Evolutionary conservation across 2,329 filamentous ascomycete species (phyloP).

Genomic region (Cladophialophora psammophila): DNA sequence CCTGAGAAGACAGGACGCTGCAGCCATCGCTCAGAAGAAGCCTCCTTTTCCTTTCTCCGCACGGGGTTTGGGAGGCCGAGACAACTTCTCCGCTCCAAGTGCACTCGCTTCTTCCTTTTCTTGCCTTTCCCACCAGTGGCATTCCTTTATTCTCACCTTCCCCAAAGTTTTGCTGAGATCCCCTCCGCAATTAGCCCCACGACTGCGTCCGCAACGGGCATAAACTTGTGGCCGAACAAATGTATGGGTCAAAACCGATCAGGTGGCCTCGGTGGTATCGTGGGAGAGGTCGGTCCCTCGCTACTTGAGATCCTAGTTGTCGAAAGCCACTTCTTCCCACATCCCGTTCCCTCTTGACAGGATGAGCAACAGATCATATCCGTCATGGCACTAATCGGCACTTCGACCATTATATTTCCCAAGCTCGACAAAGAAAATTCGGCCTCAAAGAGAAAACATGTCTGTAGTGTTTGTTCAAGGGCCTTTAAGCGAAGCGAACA

Average conservation of each 20-base stretch:
- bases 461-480: conserved; percentile 43
- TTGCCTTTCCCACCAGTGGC: background rate
- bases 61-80: background rate
- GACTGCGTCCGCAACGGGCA: background rate
- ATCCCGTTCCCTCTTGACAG: background rate
- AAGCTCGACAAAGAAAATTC: conserved; percentile 31
- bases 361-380: conserved; percentile 6
- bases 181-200: conserved; percentile 30
- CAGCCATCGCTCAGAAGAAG: background rate
- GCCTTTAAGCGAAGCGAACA: conserved; percentile 48
- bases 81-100: conserved; percentile 3
- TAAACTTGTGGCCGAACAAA: background rate
- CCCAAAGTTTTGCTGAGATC: conserved; percentile 7
- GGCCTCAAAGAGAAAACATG: conserved; percentile 34
- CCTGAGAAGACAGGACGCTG: background rate
- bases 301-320: conserved; percentile 11
- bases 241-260: conserved; percentile 9
- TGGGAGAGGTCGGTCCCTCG: background rate
- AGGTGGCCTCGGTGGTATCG: conserved; percentile 9
- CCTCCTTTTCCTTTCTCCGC: background rate
- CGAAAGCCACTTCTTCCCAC: conserved; percentile 3
- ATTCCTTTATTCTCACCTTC: background rate
- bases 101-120: background rate
- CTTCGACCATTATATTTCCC: conserved; percentile 32
- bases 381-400: conserved; percentile 30